Percentiles rank a stretch among this genome's conserved stretches.
phyloP scores from a whole-genome alignment of 495 filamentous ascomycete species.

The Penicillium flavigenum region DNA sequence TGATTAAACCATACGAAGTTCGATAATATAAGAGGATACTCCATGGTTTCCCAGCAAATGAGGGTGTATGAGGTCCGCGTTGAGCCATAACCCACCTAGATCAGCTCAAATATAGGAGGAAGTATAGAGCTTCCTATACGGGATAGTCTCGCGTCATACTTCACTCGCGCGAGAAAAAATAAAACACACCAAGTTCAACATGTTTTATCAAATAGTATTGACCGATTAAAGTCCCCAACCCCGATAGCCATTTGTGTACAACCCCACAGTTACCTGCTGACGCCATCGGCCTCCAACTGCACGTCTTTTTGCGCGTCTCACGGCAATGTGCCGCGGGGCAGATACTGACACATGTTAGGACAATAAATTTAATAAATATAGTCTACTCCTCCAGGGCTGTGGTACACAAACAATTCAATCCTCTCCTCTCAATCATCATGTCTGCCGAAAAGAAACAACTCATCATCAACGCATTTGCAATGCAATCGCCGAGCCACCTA shows the following conservation, averaged over 20 bases:
- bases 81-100: no score
- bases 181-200: neutral
- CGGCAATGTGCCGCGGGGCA: constrained; percentile 24
- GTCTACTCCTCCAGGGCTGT: neutral
- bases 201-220: no score
- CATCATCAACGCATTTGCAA: constrained; percentile 59
- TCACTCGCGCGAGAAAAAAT: neutral
- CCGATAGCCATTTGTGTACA: neutral
- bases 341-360: constrained; percentile 7
- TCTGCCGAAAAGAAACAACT: constrained; percentile 45
- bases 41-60: no score
- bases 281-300: constrained; percentile 33
- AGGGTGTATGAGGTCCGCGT: no score
- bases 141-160: neutral
- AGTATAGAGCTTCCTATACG: no score
- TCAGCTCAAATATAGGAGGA: no score
- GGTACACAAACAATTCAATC: neutral
- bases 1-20: no score
- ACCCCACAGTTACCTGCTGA: constrained; percentile 19
- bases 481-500: constrained; percentile 49
- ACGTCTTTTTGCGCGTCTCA: constrained; percentile 22
- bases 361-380: constrained; percentile 5
- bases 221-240: neutral
- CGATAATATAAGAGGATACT: no score
- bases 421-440: constrained; percentile 15